Percentiles rank a stretch among this genome's conserved stretches.
Conservation (phyloP, 768 basidiomycete genomes). For the Scleroderma bovista region DNA sequence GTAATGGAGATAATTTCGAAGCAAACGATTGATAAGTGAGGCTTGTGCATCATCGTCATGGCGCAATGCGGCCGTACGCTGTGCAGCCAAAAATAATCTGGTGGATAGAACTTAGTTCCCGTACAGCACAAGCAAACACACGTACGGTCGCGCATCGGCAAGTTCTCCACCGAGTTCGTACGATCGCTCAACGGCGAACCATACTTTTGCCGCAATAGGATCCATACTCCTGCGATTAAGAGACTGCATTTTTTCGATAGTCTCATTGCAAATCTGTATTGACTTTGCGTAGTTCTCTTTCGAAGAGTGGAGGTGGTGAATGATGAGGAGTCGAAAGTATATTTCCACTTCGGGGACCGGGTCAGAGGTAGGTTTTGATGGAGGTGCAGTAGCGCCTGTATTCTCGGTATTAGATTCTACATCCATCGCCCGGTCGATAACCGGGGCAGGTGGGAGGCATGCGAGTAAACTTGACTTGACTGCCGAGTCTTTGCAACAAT, state of each 20-base stretch:
- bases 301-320: slow-evolving; percentile 65
- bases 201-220: slow-evolving; percentile 86
- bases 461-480: slow-evolving; percentile 53
- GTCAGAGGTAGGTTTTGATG: slow-evolving; percentile 36
- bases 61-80: slow-evolving; percentile 83
- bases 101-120: not conserved
- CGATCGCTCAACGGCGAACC: slow-evolving; percentile 87
- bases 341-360: slow-evolving; percentile 77
- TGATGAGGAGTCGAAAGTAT: slow-evolving; percentile 82
- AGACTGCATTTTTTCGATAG: slow-evolving; percentile 69
- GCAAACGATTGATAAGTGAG: slow-evolving; percentile 86
- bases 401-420: slow-evolving; percentile 46
- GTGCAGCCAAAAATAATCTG: slow-evolving; percentile 79
- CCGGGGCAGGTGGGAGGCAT: slow-evolving; percentile 54
- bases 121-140: slow-evolving; percentile 12
- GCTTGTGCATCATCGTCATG: slow-evolving; percentile 90
- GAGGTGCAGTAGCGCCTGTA: slow-evolving; percentile 9
- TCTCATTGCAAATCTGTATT: slow-evolving; percentile 35
- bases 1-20: slow-evolving; percentile 86
- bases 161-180: slow-evolving; percentile 80
- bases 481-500: slow-evolving; percentile 42
- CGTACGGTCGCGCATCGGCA: slow-evolving; percentile 77
- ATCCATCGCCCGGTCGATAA: slow-evolving; percentile 65
- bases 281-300: slow-evolving; percentile 60
- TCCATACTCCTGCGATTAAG: slow-evolving; percentile 90